Evolutionary conservation across 2,329 filamentous ascomycete genomes (phyloP).

Genomic region (Escovopsis sp.): DNA sequence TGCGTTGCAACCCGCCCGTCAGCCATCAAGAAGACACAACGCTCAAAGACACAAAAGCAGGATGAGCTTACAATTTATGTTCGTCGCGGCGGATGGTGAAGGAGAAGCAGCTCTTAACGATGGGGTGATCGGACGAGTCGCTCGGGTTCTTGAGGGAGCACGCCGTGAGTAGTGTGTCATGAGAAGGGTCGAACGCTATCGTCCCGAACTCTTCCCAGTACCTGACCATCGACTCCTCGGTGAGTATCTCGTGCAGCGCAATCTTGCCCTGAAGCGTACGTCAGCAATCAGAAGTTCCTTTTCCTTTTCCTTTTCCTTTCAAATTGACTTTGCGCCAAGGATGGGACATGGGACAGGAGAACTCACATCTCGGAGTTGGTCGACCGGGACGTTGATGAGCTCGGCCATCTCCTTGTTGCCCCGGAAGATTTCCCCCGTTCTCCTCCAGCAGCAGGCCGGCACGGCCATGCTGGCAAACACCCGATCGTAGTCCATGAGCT

Average conservation of each 20-base stretch:
- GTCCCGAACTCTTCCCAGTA: constrained; percentile 99
- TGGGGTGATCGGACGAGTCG: constrained; percentile 50
- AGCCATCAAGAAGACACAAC: neutral
- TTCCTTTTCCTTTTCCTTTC: too few relatives aligned
- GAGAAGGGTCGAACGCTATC: constrained; percentile 86
- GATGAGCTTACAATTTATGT: constrained; percentile 74
- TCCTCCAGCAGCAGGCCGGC: constrained; percentile 90
- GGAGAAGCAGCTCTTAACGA: constrained; percentile 90
- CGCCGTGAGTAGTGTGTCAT: constrained; percentile 89
- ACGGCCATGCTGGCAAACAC: constrained; percentile 99
- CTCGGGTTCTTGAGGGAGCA: constrained; percentile 79
- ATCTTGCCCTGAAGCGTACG: constrained; percentile 63
- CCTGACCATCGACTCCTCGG: constrained; percentile 84
- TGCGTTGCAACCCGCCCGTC: neutral
- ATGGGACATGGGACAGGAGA: neutral
- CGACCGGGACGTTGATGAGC: constrained; percentile 82
- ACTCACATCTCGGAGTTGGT: constrained; percentile 75
- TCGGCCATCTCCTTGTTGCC: constrained; percentile 99
- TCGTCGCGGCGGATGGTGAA: constrained; percentile 92
- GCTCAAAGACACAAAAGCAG: neutral
- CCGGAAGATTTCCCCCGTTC: constrained; percentile 92
- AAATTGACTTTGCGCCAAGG: too few relatives aligned
- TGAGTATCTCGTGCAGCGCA: constrained; percentile 87
- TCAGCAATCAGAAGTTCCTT: neutral
- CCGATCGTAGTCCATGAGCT: constrained; percentile 92